Percentiles rank a stretch among this genome's conserved stretches.
phyloP scores from a whole-genome alignment of 108 stramenopile species.

The Mediolabrus comicus region DNA sequence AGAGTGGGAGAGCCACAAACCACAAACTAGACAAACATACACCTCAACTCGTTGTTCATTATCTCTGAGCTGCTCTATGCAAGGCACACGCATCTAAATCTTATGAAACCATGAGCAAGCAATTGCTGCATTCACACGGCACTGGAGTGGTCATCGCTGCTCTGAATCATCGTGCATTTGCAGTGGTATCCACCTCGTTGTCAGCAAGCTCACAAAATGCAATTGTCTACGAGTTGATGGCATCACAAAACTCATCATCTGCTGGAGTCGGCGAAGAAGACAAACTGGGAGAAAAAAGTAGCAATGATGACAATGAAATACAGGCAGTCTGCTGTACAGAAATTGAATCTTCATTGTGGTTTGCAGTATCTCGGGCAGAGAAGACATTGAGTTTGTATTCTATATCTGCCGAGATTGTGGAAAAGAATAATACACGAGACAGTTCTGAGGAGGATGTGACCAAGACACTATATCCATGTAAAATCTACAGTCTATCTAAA shows the following conservation, averaged over 20 bases:
- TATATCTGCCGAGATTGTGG: not conserved
- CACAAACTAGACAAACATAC: no score
- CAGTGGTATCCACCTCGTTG: slow-evolving; percentile 15
- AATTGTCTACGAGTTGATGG: slow-evolving; percentile 15
- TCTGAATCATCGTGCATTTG: slow-evolving; percentile 32
- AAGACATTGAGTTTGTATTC: slow-evolving; percentile 64
- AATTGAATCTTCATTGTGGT: slow-evolving; percentile 22
- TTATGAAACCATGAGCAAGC: slow-evolving; percentile 42
- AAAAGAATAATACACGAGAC: not conserved
- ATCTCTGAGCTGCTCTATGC: no score
- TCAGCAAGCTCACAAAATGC: not conserved
- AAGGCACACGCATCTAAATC: no score
- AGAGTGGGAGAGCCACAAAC: no score
- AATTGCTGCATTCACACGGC: slow-evolving; percentile 25
- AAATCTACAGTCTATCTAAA: slow-evolving; percentile 54
- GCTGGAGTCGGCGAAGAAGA: not conserved
- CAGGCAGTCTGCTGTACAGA: slow-evolving; percentile 55
- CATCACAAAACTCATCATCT: not conserved
- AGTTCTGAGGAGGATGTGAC: not conserved
- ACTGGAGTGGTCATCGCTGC: slow-evolving; percentile 37
- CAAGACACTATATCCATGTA: slow-evolving; percentile 12
- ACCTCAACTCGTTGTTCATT: no score
- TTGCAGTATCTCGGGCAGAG: slow-evolving; percentile 64
- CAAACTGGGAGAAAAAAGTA: not conserved
- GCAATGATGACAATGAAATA: slow-evolving; percentile 37